Evolutionary conservation across 371 early-diverging fungal genomes (phyloP), one percentile per base, ranked within the genome.

Genomic region (Lichtheimia ramosa): DNA sequence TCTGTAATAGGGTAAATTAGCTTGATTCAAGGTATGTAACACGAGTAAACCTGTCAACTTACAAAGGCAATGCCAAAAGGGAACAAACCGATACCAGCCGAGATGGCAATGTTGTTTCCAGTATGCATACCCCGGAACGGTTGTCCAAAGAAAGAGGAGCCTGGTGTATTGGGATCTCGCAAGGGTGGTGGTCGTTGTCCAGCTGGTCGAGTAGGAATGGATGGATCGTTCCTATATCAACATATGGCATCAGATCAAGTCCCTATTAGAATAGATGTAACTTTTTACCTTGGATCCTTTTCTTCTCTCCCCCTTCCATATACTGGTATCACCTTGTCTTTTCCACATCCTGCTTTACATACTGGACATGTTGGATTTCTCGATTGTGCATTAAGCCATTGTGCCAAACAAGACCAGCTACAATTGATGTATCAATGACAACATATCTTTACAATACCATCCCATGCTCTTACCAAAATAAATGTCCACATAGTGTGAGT

Each of bases 301-400:
- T 79, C 83, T 62, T 89, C 89, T 59, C 74, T 74, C 20, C 90
- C 91, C 43, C 91, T 83, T 43, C 91, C 89, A 59, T 90, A 90
- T 24, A 90, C 78, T 1, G 91, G 91, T 48, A 90, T 89, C 42
- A 90, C 88, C 63, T 90, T 89, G 42, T 89, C 89, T 63, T 81
- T 78, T 4, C 84, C 88, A 66, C 91, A 89, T 46, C 89, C 90
- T 3, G 88, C 90, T 65, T 91, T 91, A 61, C 91, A 91, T 14
- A 91, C 90, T 0, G 91, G 91, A 51, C 73, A 73, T 8, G 73
- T 73, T 2, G 73, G 73, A 46, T 73, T 69, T 20, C 69, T 53
- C 25, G 63, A 43, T 48, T 69, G 69, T 24, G 61, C 62, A 60
- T 73, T 58, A 6, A 73, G 48, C 73, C 73, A 73, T 51, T 66